phyloP scores from a whole-genome alignment of 345 rosid genomes.

The Dimocarpus longan region DNA sequence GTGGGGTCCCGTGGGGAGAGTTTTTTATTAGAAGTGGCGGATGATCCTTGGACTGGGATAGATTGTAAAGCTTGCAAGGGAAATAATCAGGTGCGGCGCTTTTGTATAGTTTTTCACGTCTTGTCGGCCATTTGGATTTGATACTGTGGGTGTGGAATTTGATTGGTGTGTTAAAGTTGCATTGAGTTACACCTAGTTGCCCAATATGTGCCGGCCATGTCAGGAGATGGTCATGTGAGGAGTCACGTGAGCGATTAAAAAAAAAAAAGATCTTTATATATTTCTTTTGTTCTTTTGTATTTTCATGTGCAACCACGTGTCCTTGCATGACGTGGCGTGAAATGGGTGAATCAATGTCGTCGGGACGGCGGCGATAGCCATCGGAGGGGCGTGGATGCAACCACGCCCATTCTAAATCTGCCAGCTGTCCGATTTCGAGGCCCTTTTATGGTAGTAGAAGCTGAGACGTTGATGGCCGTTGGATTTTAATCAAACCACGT shows the following conservation, averaged over 20 bases:
- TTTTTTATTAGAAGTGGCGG: background rate
- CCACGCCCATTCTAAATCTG: background rate
- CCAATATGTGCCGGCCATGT: conserved; percentile 37
- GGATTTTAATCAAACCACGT: background rate
- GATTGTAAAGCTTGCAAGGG: background rate
- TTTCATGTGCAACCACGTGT: conserved; percentile 28
- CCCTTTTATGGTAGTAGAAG: background rate
- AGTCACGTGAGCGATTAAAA: conserved; percentile 31
- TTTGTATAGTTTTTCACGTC: background rate
- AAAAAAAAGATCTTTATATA: background rate
- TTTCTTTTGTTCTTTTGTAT: no score
- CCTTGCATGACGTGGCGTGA: conserved; percentile 19
- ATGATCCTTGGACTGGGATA: background rate
- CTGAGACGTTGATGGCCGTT: background rate
- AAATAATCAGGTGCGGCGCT: conserved; percentile 17
- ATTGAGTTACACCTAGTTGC: background rate
- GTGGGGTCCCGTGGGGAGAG: conserved; percentile 1
- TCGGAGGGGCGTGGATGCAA: background rate
- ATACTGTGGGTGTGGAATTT: background rate
- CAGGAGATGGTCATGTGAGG: conserved; percentile 29
- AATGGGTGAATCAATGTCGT: background rate
- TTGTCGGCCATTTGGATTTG: background rate
- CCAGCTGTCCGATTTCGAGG: background rate
- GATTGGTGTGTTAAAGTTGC: background rate
- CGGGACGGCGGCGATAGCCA: background rate